These are phyloP conservation scores for Auricularia sp. DNA, from an alignment of 768 basidiomycete genomes.

Conservation along the genomic window DNA sequence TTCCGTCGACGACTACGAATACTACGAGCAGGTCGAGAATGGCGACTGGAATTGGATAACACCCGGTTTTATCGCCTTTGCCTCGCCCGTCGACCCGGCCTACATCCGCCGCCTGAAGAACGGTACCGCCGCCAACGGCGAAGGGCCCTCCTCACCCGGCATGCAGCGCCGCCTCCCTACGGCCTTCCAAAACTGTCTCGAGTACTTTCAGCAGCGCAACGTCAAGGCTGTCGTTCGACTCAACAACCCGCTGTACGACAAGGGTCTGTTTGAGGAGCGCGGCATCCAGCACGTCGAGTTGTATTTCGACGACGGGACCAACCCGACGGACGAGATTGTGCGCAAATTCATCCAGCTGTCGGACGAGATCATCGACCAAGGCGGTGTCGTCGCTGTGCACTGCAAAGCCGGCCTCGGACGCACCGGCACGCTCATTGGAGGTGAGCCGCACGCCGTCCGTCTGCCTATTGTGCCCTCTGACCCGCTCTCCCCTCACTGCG, in stretches of 20 bases:
- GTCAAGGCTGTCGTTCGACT: slow-evolving; percentile 88
- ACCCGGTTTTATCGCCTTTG: slow-evolving; percentile 86
- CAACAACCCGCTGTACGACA: slow-evolving; percentile 88
- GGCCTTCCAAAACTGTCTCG: slow-evolving; percentile 82
- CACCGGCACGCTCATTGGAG: slow-evolving; percentile 90
- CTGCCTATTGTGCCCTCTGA: not conserved
- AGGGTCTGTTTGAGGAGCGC: slow-evolving; percentile 64
- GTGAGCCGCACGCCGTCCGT: slow-evolving; percentile 11
- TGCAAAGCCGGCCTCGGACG: slow-evolving; percentile 95
- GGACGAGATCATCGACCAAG: slow-evolving; percentile 64
- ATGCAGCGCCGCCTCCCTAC: slow-evolving; percentile 68
- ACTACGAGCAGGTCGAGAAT: slow-evolving; percentile 90
- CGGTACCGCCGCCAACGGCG: not conserved
- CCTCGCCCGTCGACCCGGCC: slow-evolving; percentile 72
- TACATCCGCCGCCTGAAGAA: slow-evolving; percentile 56
- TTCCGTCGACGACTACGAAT: slow-evolving; percentile 85
- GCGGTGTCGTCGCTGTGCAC: slow-evolving; percentile 82
- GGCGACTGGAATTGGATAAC: slow-evolving; percentile 96
- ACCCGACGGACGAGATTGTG: slow-evolving; percentile 92
- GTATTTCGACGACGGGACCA: slow-evolving; percentile 97
- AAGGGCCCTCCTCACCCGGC: slow-evolving; percentile 32
- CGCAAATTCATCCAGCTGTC: slow-evolving; percentile 81
- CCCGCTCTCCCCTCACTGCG: not conserved
- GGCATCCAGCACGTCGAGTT: slow-evolving; percentile 86
- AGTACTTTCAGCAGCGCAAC: slow-evolving; percentile 81